Evolutionary conservation across 1,284 basidiomycete species (phyloP), one percentile per base, ranked within the genome.

Genomic region (Apiotrichum porosum): DNA sequence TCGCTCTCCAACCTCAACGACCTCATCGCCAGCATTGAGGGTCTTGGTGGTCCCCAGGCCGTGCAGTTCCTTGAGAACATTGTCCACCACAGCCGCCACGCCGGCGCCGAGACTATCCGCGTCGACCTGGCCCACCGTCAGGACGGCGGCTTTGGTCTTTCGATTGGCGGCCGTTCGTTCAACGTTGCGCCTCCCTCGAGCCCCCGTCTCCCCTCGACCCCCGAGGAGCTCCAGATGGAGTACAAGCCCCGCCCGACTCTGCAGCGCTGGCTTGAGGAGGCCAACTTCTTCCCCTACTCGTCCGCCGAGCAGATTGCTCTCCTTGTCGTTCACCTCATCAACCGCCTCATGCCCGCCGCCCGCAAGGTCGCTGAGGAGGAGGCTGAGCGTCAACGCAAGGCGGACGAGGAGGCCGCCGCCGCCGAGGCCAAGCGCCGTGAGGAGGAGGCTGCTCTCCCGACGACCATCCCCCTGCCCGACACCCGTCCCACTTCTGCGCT

Each of bases 221-320:
- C 49, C 8, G 43, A 50, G 19, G 60, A 62, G 30, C 43, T 60
- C 17, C 41, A 57, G 19, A 57, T 65, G 18, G 74, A 75, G 14
- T 78, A 76, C 58, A 57, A 67, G 10, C 92, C 92, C 3, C 74
- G 88, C 51, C 85, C 75, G 10, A 97, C 94, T 0, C 68, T 84
- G n/a, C 85, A 88, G 62, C 81, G 94, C 37, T 97, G 94, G 93
- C 75, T 80, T 1, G 92, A 97, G 62, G 93, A 95, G 71, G 82
- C 82, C 47, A 86, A 85, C 60, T 84, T 88, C 44, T 76, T 90
- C 14, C 83, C 91, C 50, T 83, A 86, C 30, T 80, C 83, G 58
- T 83, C 85, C 81, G 85, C 57, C 79, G 90, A 76, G 15, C 84
- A 82, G 61, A 67, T 93, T 21, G 76, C 77, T 21, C 86, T 85